Conservation (phyloP, 441 rosid species). For the Populus tomentosa region DNA sequence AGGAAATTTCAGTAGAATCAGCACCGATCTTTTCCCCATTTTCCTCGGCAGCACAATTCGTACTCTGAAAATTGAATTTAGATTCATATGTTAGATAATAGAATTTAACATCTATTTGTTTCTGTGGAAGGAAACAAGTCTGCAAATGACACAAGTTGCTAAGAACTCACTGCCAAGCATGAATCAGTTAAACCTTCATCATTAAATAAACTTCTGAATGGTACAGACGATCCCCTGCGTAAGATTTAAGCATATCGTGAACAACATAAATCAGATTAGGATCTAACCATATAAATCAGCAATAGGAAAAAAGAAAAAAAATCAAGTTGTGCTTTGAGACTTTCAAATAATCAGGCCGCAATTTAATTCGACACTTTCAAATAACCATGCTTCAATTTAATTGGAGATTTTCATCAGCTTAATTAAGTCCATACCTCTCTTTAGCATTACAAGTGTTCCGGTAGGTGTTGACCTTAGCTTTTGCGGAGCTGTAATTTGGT, state of each 20-base stretch:
- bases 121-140: background rate
- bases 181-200: slow-evolving; percentile 33
- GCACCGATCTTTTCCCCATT: slow-evolving; percentile 19
- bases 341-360: background rate
- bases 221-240: slow-evolving; percentile 39
- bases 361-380: too few relatives aligned
- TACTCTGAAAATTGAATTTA: slow-evolving; percentile 26
- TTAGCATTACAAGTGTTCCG: slow-evolving; percentile 20
- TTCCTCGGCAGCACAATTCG: slow-evolving; percentile 22
- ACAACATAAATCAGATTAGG: too few relatives aligned
- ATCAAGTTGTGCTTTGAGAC: background rate
- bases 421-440: slow-evolving; percentile 38
- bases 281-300: background rate
- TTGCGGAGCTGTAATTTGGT: slow-evolving; percentile 32
- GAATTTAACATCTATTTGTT: too few relatives aligned
- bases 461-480: slow-evolving; percentile 35
- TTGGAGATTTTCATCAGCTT: too few relatives aligned
- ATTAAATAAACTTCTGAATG: slow-evolving; percentile 40
- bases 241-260: slow-evolving; percentile 4
- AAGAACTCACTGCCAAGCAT: slow-evolving; percentile 38
- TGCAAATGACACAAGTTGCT: background rate
- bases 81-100: background rate
- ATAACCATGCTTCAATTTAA: too few relatives aligned
- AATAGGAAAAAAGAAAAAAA: background rate
- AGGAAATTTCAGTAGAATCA: slow-evolving; percentile 13